phyloP scores from a whole-genome alignment of 306 rosid species.

The Rubus parviflorus region DNA sequence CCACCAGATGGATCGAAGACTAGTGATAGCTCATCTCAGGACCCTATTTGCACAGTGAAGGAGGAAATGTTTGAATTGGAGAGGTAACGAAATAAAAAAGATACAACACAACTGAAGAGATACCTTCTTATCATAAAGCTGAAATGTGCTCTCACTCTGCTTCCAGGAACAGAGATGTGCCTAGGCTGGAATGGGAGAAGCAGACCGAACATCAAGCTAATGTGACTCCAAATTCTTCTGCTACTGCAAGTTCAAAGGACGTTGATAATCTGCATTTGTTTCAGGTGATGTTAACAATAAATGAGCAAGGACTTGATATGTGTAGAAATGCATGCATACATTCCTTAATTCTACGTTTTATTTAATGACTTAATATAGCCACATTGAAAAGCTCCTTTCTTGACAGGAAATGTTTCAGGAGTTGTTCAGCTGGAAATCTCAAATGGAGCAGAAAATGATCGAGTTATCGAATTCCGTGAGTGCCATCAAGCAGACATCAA shows the following conservation, averaged over 20 bases:
- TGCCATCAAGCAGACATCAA: slow-evolving; percentile 49
- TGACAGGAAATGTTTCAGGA: slow-evolving; percentile 77
- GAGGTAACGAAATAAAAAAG: slow-evolving; percentile 43
- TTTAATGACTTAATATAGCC: slow-evolving; percentile 6
- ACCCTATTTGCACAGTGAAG: slow-evolving; percentile 24
- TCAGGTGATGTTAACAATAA: slow-evolving; percentile 51
- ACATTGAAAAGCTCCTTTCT: slow-evolving; percentile 3
- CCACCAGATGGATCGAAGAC: slow-evolving; percentile 32
- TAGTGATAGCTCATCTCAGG: slow-evolving; percentile 26
- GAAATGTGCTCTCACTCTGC: slow-evolving; percentile 25
- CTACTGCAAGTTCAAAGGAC: slow-evolving; percentile 64
- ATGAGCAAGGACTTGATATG: not conserved
- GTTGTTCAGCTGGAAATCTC: slow-evolving; percentile 74
- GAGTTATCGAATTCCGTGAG: slow-evolving; percentile 58
- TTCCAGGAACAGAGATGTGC: slow-evolving; percentile 39
- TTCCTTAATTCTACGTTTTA: not conserved
- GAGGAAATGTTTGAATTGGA: slow-evolving; percentile 44
- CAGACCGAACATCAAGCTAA: slow-evolving; percentile 54
- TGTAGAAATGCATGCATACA: not conserved
- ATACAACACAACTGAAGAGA: not conserved
- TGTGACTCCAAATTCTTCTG: slow-evolving; percentile 75
- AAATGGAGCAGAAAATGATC: slow-evolving; percentile 64
- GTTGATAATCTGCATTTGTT: slow-evolving; percentile 50
- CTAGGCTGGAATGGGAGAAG: slow-evolving; percentile 38
- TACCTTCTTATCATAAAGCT: slow-evolving; percentile 5